These are phyloP conservation scores for Picea abies DNA, from an alignment of 83 land plant genomes.

Conservation along the genomic window DNA sequence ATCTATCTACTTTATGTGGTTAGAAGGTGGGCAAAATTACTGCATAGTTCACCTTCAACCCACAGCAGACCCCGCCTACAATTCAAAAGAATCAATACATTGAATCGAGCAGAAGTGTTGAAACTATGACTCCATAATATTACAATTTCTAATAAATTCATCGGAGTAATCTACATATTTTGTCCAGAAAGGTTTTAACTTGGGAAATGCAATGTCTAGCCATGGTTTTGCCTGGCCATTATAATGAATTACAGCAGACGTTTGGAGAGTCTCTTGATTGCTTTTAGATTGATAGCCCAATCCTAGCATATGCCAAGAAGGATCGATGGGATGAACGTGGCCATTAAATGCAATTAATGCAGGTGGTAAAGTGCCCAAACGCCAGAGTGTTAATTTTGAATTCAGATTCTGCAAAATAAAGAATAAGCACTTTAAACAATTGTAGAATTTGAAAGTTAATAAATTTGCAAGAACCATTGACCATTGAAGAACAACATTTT, in stretches of 20 bases:
- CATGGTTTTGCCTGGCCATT: conserved; percentile 96
- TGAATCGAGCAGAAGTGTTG: conserved; percentile 9
- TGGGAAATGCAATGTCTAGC: conserved; percentile 78
- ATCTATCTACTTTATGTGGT: conserved; percentile 39
- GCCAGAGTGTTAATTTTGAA: conserved; percentile 69
- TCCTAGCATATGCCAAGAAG: conserved; percentile 79
- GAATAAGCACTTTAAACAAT: neutral
- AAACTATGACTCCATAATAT: conserved; percentile 44
- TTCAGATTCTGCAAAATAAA: conserved; percentile 63
- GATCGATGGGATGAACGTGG: conserved; percentile 64
- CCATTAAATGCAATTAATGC: conserved; percentile 85
- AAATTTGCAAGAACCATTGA: neutral
- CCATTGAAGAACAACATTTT: neutral
- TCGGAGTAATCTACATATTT: conserved; percentile 74
- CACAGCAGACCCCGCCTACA: neutral
- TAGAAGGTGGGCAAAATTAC: conserved; percentile 16
- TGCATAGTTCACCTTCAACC: conserved; percentile 18
- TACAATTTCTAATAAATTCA: conserved; percentile 73
- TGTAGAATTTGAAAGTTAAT: neutral
- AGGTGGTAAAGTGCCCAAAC: conserved; percentile 80
- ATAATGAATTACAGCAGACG: conserved; percentile 84
- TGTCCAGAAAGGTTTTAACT: conserved; percentile 70
- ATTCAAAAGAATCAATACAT: conserved; percentile 5
- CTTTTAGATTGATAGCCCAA: conserved; percentile 55
- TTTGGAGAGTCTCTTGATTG: conserved; percentile 28